A percentile compares a stretch with the other conserved stretches of the same genome.
Evolutionary conservation across 305 asterid genomes (phyloP).

Genomic region (Fraxinus nigra): DNA sequence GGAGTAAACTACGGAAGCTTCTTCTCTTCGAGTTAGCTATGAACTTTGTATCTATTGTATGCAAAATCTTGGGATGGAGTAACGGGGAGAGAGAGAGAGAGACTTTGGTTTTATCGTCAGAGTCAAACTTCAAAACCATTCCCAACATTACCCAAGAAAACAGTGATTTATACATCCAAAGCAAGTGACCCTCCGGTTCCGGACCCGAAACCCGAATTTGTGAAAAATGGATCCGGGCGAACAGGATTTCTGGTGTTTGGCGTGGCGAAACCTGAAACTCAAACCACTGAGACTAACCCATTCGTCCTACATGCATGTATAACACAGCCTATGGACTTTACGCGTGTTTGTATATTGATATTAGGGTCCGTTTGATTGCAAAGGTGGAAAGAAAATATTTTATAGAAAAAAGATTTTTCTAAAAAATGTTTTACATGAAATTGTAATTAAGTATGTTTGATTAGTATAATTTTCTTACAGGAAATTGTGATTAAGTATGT

Average conservation of each 20-base stretch:
- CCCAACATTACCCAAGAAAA: slow-evolving; percentile 29
- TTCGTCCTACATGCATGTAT: neutral
- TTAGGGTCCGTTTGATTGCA: too few species aligned
- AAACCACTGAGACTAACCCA: neutral
- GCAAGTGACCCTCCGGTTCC: slow-evolving; percentile 5
- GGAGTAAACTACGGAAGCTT: slow-evolving; percentile 35
- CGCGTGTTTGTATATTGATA: neutral
- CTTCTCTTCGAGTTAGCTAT: neutral
- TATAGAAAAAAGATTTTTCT: too few species aligned
- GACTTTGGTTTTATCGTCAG: slow-evolving; percentile 33
- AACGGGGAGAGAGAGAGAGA: neutral
- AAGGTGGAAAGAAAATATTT: too few species aligned
- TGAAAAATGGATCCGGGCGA: neutral
- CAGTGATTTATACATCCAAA: slow-evolving; percentile 25
- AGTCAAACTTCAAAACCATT: slow-evolving; percentile 29
- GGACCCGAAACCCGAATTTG: neutral
- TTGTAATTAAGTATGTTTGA: too few species aligned
- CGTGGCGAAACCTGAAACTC: neutral
- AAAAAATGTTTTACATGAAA: too few species aligned
- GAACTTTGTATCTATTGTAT: neutral
- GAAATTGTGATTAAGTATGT: too few species aligned
- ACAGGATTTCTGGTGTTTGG: neutral
- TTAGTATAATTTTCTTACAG: too few species aligned
- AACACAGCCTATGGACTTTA: neutral
- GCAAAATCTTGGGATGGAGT: neutral